A percentile compares a stretch with the other conserved stretches of the same genome.
These are phyloP conservation scores for Nicotiana rustica DNA, from an alignment of 305 asterid genomes.

Conservation along the genomic window DNA sequence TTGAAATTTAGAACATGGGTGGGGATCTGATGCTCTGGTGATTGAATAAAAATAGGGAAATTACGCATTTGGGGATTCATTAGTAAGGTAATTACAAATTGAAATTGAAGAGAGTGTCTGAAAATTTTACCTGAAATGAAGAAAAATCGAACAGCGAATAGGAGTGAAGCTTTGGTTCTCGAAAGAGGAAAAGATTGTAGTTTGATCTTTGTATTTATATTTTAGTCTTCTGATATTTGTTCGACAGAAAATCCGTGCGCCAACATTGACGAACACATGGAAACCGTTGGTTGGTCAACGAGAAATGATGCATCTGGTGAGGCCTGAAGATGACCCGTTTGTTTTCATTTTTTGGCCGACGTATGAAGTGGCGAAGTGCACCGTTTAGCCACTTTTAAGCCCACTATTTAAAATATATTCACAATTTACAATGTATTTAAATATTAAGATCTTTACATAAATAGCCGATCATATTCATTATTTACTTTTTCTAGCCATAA, in stretches of 20 bases:
- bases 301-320: too few species aligned
- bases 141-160: background rate
- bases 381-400: too few species aligned
- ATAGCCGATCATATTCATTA: too few species aligned
- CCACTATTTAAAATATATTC: too few species aligned
- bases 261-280: too few species aligned
- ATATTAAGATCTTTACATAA: too few species aligned
- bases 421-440: too few species aligned
- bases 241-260: background rate
- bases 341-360: too few species aligned
- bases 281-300: too few species aligned
- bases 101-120: background rate
- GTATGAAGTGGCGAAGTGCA: too few species aligned
- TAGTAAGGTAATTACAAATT: background rate
- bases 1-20: slow-evolving; percentile 54
- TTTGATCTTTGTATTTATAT: background rate
- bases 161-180: background rate
- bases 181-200: background rate
- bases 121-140: slow-evolving; percentile 1
- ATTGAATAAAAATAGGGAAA: slow-evolving; percentile 69
- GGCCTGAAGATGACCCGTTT: background rate
- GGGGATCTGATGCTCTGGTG: slow-evolving; percentile 63
- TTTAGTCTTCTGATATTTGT: background rate
- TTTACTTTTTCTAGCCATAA: too few species aligned
- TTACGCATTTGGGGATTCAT: slow-evolving; percentile 34